These are phyloP conservation scores for Kluyveromyces sp. DNA, from an alignment of 1,139 yeast species.

Conservation along the genomic window DNA sequence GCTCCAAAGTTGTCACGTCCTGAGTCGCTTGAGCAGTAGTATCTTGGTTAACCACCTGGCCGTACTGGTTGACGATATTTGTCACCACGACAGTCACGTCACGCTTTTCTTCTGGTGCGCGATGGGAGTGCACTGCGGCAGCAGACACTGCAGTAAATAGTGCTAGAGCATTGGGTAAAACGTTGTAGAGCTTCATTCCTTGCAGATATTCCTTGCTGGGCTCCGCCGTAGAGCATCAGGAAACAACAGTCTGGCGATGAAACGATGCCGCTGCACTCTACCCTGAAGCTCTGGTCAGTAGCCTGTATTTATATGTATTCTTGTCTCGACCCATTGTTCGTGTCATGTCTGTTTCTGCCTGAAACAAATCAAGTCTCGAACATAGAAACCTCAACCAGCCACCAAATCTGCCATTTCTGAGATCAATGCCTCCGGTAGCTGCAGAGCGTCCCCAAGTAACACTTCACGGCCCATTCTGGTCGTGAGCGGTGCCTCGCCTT, in stretches of 20 bases:
- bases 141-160: conserved; percentile 1
- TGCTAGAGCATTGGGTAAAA: not conserved
- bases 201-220: not conserved
- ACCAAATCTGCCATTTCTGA: not conserved
- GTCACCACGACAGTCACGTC: conserved; percentile 6
- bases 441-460: too few relatives aligned
- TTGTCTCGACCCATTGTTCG: not conserved
- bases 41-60: not conserved
- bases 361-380: not conserved
- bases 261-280: not conserved
- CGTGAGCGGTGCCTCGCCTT: too few relatives aligned
- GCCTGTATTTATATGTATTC: not conserved
- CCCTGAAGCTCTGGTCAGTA: not conserved
- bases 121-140: conserved; percentile 2
- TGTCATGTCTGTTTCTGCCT: not conserved
- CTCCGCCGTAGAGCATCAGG: not conserved
- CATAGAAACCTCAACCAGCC: not conserved
- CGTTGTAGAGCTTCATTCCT: not conserved
- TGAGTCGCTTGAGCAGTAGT: not conserved
- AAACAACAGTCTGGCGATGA: not conserved
- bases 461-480: too few relatives aligned
- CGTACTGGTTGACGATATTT: not conserved
- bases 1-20: not conserved
- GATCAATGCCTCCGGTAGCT: not conserved
- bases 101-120: conserved; percentile 2